Conservation (phyloP, 495 filamentous ascomycete genomes). For the Aspergillus saccharolyticus region DNA sequence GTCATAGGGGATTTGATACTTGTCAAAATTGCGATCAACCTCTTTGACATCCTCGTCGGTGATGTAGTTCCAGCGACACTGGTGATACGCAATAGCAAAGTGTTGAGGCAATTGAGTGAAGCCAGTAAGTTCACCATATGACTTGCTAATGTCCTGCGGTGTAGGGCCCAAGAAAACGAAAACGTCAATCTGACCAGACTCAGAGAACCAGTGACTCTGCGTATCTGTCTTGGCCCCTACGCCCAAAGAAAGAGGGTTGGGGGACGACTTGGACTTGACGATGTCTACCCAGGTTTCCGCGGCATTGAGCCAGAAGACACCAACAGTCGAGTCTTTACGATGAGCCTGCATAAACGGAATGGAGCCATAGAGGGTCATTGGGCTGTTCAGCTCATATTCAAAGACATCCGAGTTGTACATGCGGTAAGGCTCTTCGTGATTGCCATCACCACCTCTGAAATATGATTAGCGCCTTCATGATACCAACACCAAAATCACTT, state of each 20-base stretch:
- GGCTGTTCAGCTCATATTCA: conserved; percentile 92
- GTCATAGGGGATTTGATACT: conserved; percentile 90
- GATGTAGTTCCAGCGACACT: conserved; percentile 98
- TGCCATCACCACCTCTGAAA: conserved; percentile 66
- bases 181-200: conserved; percentile 80
- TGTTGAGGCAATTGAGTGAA: conserved; percentile 84
- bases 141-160: conserved; percentile 70
- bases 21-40: conserved; percentile 93
- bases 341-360: conserved; percentile 98
- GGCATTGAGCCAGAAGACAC: conserved; percentile 97
- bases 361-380: conserved; percentile 96
- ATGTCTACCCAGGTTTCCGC: conserved; percentile 98
- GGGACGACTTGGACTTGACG: conserved; percentile 67
- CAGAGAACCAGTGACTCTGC: conserved; percentile 95
- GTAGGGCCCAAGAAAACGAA: conserved; percentile 92
- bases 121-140: conserved; percentile 91
- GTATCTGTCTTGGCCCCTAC: conserved; percentile 64
- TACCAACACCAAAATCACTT: conserved; percentile 7
- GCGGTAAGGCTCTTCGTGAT: conserved; percentile 88
- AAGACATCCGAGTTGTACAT: conserved; percentile 96
- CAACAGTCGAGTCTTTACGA: conserved; percentile 85
- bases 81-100: conserved; percentile 90
- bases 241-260: conserved; percentile 74
- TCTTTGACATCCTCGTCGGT: conserved; percentile 95
- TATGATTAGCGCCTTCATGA: conserved; percentile 17